phyloP scores from a whole-genome alignment of 345 rosid genomes.

The Triadica sebifera region DNA sequence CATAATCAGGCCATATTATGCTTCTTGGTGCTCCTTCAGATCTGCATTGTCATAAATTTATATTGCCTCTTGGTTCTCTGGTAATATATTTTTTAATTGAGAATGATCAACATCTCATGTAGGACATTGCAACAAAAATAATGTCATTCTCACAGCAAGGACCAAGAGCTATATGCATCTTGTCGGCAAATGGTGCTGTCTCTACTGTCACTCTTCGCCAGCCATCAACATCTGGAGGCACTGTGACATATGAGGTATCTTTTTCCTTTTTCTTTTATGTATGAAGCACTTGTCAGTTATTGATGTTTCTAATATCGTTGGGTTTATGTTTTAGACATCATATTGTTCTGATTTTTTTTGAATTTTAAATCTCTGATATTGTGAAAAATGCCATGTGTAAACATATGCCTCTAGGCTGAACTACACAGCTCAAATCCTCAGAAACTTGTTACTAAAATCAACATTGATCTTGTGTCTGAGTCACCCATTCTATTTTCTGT shows the following conservation, averaged over 20 bases:
- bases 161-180: conserved; percentile 72
- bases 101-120: conserved; percentile 10
- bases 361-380: neutral
- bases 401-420: neutral
- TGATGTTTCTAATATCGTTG: neutral
- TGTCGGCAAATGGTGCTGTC: conserved; percentile 91
- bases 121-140: conserved; percentile 87
- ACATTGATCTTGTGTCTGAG: neutral
- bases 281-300: neutral
- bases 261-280: neutral
- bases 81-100: conserved; percentile 5
- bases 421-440: neutral
- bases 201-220: conserved; percentile 83
- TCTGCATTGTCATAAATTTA: neutral
- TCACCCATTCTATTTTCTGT: neutral
- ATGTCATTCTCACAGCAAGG: conserved; percentile 85
- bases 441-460: neutral
- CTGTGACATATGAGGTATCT: conserved; percentile 80
- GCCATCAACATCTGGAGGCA: conserved; percentile 71
- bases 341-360: neutral
- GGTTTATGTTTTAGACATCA: neutral
- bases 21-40: neutral
- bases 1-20: neutral
- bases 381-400: neutral
- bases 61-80: conserved; percentile 5